A percentile compares a stretch with the other conserved stretches of the same genome.
phyloP scores from a whole-genome alignment of 2,329 filamentous ascomycete species.

The Clarireedia paspali region DNA sequence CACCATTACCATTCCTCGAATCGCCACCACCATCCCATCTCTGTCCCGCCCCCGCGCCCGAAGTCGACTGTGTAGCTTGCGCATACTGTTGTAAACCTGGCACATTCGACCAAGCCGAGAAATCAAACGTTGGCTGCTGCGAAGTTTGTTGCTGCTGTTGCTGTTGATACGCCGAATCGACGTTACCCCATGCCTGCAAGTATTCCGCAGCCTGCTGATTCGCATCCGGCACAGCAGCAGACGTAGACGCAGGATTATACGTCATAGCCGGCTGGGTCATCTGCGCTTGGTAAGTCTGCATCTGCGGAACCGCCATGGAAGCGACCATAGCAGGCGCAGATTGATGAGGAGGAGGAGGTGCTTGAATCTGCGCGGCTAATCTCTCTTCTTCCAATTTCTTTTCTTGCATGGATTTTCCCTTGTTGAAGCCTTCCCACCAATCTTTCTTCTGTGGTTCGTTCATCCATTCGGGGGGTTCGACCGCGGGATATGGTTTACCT shows the following conservation, averaged over 20 bases:
- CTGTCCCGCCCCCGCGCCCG: background rate
- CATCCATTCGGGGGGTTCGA: constrained; percentile 46
- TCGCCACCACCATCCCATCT: constrained; percentile 20
- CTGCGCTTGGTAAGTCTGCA: constrained; percentile 14
- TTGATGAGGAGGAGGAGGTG: constrained; percentile 10
- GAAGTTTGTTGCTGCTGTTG: background rate
- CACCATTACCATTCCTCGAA: background rate
- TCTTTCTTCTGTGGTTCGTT: constrained; percentile 39
- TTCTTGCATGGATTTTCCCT: constrained; percentile 32
- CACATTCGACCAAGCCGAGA: constrained; percentile 14
- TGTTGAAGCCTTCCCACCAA: constrained; percentile 44
- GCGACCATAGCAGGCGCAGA: constrained; percentile 21
- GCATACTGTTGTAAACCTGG: constrained; percentile 3
- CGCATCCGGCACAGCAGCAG: constrained; percentile 14
- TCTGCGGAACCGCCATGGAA: constrained; percentile 11
- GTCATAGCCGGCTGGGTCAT: constrained; percentile 11
- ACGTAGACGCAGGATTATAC: background rate
- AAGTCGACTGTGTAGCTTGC: background rate
- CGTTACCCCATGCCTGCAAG: constrained; percentile 19
- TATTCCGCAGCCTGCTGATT: constrained; percentile 23
- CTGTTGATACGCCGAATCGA: constrained; percentile 11
- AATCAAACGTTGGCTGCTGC: constrained; percentile 12
- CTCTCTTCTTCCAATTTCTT: constrained; percentile 31
- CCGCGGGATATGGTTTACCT: constrained; percentile 41
- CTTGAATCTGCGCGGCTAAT: constrained; percentile 20